phyloP scores from a whole-genome alignment of 352 stramenopile species.

The Globisporangium echinulatum region DNA sequence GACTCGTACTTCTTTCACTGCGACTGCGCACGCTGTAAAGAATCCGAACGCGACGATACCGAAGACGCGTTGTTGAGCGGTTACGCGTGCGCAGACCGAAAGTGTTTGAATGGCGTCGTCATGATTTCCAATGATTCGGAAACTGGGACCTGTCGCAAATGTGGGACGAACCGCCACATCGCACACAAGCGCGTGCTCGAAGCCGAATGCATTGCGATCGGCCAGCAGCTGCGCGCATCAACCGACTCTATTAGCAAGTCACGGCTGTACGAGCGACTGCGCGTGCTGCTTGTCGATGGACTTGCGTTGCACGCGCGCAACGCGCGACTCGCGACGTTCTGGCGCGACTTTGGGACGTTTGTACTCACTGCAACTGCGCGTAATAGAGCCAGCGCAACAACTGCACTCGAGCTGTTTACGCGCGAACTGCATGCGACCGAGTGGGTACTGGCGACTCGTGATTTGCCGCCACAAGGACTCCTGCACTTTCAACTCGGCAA shows the following conservation, averaged over 20 bases:
- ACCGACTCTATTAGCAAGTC: conserved; percentile 14
- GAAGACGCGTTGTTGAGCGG: conserved; percentile 43
- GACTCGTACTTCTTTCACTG: conserved; percentile 74
- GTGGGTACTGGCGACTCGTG: conserved; percentile 31
- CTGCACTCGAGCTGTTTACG: conserved; percentile 18
- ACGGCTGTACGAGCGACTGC: conserved; percentile 20
- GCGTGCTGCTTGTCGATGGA: conserved; percentile 12
- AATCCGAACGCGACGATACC: conserved; percentile 3
- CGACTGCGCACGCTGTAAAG: conserved; percentile 26
- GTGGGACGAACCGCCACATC: conserved; percentile 7
- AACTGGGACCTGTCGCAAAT: conserved; percentile 17
- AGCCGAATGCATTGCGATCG: conserved; percentile 12
- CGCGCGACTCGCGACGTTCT: conserved; percentile 19
- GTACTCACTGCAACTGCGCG: conserved; percentile 8
- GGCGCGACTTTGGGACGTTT: conserved; percentile 37
- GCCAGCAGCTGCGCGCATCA: not conserved
- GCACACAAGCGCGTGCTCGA: conserved; percentile 11
- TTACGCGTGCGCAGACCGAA: conserved; percentile 16
- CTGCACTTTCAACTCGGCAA: conserved; percentile 45
- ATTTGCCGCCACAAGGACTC: conserved; percentile 33
- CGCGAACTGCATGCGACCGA: conserved; percentile 27
- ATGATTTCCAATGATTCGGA: not conserved
- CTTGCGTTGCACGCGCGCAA: conserved; percentile 29
- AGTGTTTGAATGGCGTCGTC: conserved; percentile 18
- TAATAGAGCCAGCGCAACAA: not conserved